phyloP scores from a whole-genome alignment of 148 eudicot species.

The Rhododendron henanense region DNA sequence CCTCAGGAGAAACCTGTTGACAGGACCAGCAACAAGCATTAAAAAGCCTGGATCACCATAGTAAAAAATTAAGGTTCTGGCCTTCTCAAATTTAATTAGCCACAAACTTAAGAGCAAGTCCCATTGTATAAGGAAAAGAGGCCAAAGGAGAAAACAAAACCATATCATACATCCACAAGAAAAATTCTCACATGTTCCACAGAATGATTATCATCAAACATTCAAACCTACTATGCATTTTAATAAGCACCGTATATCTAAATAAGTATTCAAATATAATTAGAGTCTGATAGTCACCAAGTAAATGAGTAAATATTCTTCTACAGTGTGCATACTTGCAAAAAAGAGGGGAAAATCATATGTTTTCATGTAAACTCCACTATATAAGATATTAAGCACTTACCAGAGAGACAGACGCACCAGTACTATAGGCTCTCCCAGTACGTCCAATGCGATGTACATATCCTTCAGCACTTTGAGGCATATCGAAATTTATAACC shows the following conservation, averaged over 20 bases:
- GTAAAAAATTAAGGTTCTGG: background rate
- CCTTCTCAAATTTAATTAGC: background rate
- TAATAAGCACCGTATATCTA: background rate
- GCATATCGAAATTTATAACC: conserved; percentile 97
- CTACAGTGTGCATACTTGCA: background rate
- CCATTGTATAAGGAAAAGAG: background rate
- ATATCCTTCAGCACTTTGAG: conserved; percentile 73
- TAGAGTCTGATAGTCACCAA: background rate
- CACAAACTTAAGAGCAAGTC: background rate
- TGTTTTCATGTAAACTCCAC: background rate
- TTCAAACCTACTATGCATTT: background rate
- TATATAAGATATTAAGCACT: conserved; percentile 13
- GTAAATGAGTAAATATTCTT: background rate
- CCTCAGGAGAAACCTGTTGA: conserved; percentile 75
- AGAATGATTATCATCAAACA: background rate
- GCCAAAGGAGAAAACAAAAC: background rate
- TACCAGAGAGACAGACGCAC: conserved; percentile 94
- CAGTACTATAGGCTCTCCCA: conserved; percentile 89
- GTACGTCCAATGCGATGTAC: conserved; percentile 97
- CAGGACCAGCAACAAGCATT: conserved; percentile 11
- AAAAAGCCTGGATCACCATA: background rate
- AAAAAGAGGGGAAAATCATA: background rate
- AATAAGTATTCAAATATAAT: background rate
- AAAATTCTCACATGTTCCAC: background rate
- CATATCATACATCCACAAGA: background rate